These are phyloP conservation scores for Xylaria arbuscula DNA, from an alignment of 2,329 filamentous ascomycete species.

Conservation along the genomic window DNA sequence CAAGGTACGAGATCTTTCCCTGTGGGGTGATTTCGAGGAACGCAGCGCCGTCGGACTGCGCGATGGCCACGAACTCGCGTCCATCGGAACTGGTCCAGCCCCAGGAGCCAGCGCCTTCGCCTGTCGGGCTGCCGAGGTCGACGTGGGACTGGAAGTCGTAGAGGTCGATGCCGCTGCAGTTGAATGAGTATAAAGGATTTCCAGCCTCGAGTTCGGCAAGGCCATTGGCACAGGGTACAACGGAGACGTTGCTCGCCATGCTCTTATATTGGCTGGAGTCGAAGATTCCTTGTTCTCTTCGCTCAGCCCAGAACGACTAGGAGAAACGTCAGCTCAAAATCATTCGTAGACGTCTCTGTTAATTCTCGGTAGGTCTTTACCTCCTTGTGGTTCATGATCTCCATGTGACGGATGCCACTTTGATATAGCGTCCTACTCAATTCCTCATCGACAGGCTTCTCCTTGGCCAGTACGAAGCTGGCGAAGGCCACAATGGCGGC, in stretches of 20 bases:
- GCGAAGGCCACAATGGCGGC: conserved; percentile 46
- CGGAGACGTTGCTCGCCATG: conserved; percentile 42
- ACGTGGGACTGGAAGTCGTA: conserved; percentile 54
- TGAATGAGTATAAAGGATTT: conserved; percentile 48
- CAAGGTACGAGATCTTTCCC: conserved; percentile 64
- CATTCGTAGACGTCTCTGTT: background rate
- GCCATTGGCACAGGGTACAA: conserved; percentile 45
- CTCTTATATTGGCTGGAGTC: conserved; percentile 47
- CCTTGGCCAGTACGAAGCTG: conserved; percentile 47
- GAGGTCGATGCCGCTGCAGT: conserved; percentile 50
- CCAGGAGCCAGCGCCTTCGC: conserved; percentile 58
- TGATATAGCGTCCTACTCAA: conserved; percentile 48
- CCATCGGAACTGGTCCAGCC: conserved; percentile 64
- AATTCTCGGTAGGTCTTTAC: conserved; percentile 35
- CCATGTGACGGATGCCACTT: conserved; percentile 49
- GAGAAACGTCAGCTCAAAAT: conserved; percentile 12
- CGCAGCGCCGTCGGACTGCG: conserved; percentile 64
- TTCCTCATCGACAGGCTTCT: conserved; percentile 48
- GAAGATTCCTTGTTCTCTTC: conserved; percentile 47
- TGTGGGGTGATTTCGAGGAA: conserved; percentile 63
- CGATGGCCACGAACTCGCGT: conserved; percentile 66
- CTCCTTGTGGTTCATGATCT: conserved; percentile 49
- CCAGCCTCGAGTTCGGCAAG: conserved; percentile 44
- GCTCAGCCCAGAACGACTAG: conserved; percentile 48
- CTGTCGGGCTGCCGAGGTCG: conserved; percentile 50